Conservation (phyloP, 352 stramenopile genomes). For the Globisporangium perplexum region DNA sequence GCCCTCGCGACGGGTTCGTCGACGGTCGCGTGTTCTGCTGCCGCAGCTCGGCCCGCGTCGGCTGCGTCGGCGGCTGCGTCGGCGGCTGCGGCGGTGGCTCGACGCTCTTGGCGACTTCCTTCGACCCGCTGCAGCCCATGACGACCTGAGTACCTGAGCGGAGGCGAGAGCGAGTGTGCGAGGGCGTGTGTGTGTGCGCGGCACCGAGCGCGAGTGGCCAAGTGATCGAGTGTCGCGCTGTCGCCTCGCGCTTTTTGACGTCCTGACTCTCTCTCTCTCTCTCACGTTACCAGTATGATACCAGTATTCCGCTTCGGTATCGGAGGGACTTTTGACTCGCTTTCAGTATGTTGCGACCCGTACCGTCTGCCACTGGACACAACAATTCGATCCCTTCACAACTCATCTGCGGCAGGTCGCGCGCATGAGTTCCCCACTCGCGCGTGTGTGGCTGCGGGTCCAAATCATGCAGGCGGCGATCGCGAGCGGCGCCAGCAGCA, state of each 20-base stretch:
- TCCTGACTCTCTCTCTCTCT: background rate
- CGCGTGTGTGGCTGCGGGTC: no score
- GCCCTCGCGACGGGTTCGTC: background rate
- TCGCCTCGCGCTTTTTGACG: background rate
- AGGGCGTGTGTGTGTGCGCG: background rate
- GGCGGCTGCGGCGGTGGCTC: background rate
- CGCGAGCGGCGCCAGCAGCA: no score
- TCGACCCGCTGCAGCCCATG: conserved; percentile 14
- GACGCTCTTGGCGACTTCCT: conserved; percentile 5
- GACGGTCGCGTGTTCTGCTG: background rate
- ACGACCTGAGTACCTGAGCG: background rate
- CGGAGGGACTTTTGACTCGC: no score
- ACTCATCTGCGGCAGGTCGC: no score
- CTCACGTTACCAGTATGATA: no score
- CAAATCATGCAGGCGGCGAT: no score
- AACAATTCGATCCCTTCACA: background rate
- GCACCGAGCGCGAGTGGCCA: background rate
- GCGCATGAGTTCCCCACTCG: no score
- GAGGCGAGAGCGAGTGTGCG: background rate
- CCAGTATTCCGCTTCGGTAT: no score
- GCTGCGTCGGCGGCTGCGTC: background rate
- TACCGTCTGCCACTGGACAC: background rate
- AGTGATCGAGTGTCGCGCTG: background rate
- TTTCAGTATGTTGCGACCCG: background rate
- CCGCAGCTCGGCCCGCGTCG: no score